Evolutionary conservation across 169 alveolate species (phyloP).

Genomic region (Cryptosporidium parvum): DNA sequence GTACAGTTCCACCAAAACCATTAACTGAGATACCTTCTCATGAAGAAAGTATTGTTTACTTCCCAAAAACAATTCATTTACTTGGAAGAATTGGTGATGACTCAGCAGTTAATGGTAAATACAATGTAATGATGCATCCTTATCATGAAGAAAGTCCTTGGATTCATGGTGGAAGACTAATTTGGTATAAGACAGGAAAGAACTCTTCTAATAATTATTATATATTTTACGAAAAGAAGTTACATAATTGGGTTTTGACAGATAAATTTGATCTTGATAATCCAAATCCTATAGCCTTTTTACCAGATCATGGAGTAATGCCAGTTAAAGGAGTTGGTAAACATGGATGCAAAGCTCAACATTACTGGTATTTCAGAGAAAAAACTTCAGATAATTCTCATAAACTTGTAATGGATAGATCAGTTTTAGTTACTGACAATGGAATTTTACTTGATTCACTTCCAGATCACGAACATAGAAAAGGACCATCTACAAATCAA

Average conservation of each 20-base stretch:
- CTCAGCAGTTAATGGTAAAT: slow-evolving; percentile 56
- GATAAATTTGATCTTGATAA: slow-evolving; percentile 43
- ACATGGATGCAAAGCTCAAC: slow-evolving; percentile 74
- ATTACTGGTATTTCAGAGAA: slow-evolving; percentile 68
- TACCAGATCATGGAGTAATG: slow-evolving; percentile 76
- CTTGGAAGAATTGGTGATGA: slow-evolving; percentile 60
- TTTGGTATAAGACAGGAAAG: slow-evolving; percentile 64
- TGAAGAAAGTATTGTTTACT: slow-evolving; percentile 46
- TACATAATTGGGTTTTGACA: slow-evolving; percentile 73
- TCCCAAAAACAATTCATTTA: slow-evolving; percentile 60
- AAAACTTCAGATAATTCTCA: slow-evolving; percentile 31
- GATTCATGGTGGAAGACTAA: slow-evolving; percentile 69
- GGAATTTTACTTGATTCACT: slow-evolving; percentile 58
- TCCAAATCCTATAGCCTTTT: slow-evolving; percentile 69
- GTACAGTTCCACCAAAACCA: slow-evolving; percentile 58
- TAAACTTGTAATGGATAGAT: slow-evolving; percentile 68
- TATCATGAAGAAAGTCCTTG: slow-evolving; percentile 76
- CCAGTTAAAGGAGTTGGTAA: slow-evolving; percentile 75
- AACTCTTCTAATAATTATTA: slow-evolving; percentile 16
- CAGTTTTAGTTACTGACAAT: slow-evolving; percentile 65
- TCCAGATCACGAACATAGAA: not conserved
- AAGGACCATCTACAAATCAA: slow-evolving; percentile 10
- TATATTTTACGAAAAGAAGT: slow-evolving; percentile 59
- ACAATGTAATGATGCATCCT: slow-evolving; percentile 74
- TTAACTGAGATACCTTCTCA: slow-evolving; percentile 15